A percentile compares a stretch with the other conserved stretches of the same genome.
These are phyloP conservation scores for Protomyces inundatus DNA, from an alignment of 1,139 yeast genomes.

Conservation along the genomic window DNA sequence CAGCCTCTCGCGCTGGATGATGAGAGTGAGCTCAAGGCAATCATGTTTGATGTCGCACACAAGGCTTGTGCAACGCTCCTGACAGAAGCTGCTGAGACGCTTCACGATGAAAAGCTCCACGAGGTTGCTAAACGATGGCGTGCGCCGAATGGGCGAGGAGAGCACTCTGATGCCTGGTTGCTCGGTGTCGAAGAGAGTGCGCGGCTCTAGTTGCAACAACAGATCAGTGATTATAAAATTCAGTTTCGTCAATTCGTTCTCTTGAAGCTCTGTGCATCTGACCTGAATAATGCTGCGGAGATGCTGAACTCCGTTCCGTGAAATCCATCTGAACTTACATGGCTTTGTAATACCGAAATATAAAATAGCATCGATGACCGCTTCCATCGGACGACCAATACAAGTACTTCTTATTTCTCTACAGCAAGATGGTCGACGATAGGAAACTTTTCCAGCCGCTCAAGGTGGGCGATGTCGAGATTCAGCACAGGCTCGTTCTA, in stretches of 20 bases:
- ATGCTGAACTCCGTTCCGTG: too few species aligned
- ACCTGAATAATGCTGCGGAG: too few species aligned
- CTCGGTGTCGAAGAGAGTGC: neutral
- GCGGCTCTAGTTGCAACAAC: neutral
- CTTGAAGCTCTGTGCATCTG: too few species aligned
- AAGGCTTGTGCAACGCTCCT: neutral
- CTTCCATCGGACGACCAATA: too few species aligned
- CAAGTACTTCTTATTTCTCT: too few species aligned
- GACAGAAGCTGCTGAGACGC: neutral
- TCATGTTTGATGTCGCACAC: neutral
- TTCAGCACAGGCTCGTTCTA: constrained; percentile 45
- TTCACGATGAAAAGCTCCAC: neutral
- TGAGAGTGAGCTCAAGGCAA: neutral
- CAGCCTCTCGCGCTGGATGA: neutral
- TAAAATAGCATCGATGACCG: too few species aligned
- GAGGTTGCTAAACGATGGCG: neutral
- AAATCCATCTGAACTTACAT: too few species aligned
- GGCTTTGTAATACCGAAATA: too few species aligned
- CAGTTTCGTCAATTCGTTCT: too few species aligned
- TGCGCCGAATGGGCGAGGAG: neutral
- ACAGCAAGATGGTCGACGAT: neutral
- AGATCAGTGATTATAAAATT: too few species aligned
- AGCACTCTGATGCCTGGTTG: neutral
- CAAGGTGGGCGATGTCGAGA: constrained; percentile 35
- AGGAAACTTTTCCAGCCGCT: constrained; percentile 35